These are phyloP conservation scores for Globisporangium yorkense DNA, from an alignment of 352 stramenopile species.

Conservation along the genomic window DNA sequence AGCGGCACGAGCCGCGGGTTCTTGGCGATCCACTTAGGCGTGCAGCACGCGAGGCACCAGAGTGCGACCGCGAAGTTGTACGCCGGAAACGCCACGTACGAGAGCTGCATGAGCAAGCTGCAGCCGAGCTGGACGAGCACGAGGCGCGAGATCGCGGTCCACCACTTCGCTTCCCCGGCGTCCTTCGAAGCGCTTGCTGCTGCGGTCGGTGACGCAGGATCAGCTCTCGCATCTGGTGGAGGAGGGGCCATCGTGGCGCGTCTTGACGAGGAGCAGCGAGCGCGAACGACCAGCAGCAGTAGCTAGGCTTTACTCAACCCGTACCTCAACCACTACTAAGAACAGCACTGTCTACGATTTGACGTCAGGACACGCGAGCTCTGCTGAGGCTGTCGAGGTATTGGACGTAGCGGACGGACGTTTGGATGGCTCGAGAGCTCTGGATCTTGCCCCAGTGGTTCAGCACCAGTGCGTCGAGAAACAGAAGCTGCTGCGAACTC, in stretches of 20 bases:
- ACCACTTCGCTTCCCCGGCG: constrained; percentile 23
- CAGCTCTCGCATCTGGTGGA: not conserved
- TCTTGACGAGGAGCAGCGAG: too few species aligned
- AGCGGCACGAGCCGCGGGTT: constrained; percentile 42
- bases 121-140: constrained; percentile 47
- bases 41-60: constrained; percentile 58
- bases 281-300: too few species aligned
- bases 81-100: constrained; percentile 73
- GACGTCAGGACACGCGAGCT: too few species aligned
- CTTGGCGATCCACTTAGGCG: constrained; percentile 38
- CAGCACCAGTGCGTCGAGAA: constrained; percentile 54
- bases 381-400: constrained; percentile 29
- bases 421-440: constrained; percentile 24
- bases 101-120: constrained; percentile 69
- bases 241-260: not conserved
- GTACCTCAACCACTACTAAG: too few species aligned
- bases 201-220: not conserved
- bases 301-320: too few species aligned
- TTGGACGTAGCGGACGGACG: constrained; percentile 36
- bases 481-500: constrained; percentile 42
- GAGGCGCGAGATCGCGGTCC: constrained; percentile 28
- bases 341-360: too few species aligned
- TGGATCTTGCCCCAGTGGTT: constrained; percentile 42
- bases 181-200: not conserved
- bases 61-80: constrained; percentile 78